Percentiles rank a stretch among this genome's conserved stretches.
These are phyloP conservation scores for Sporopachydermia lactativora DNA, from an alignment of 805 yeast species.

Conservation along the genomic window DNA sequence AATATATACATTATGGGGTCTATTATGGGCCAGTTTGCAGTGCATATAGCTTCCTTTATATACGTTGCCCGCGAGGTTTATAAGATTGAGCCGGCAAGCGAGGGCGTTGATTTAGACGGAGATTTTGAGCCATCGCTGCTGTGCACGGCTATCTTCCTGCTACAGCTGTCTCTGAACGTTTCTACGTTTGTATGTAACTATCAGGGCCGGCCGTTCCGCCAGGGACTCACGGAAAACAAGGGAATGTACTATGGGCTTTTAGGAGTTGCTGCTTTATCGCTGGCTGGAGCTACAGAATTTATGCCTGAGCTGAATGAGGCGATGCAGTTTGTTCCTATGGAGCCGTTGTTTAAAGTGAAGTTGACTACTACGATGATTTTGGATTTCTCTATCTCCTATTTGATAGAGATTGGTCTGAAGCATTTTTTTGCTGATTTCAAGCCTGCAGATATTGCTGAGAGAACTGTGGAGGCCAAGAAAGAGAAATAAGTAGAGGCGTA, in stretches of 20 bases:
- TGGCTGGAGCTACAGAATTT: slow-evolving; percentile 88
- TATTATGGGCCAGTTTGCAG: slow-evolving; percentile 88
- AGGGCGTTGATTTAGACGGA: slow-evolving; percentile 79
- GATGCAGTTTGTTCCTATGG: slow-evolving; percentile 86
- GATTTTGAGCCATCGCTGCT: slow-evolving; percentile 78
- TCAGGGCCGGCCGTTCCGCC: slow-evolving; percentile 94
- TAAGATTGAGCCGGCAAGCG: slow-evolving; percentile 83
- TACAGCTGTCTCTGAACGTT: slow-evolving; percentile 92
- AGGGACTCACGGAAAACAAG: slow-evolving; percentile 75
- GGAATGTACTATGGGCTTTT: slow-evolving; percentile 95
- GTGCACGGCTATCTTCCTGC: slow-evolving; percentile 90
- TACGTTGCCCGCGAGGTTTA: slow-evolving; percentile 78
- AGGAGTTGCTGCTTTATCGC: slow-evolving; percentile 80
- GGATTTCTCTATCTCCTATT: slow-evolving; percentile 69
- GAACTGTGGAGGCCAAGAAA: slow-evolving; percentile 1
- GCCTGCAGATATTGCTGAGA: slow-evolving; percentile 76
- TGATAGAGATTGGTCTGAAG: slow-evolving; percentile 69
- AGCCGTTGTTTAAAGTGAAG: slow-evolving; percentile 53
- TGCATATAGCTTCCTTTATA: slow-evolving; percentile 72
- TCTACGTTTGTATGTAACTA: slow-evolving; percentile 96
- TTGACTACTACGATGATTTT: slow-evolving; percentile 58
- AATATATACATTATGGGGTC: slow-evolving; percentile 96
- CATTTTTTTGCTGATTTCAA: slow-evolving; percentile 78
- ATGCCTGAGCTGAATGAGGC: slow-evolving; percentile 89
- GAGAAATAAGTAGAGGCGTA: background rate